These are phyloP conservation scores for Umbelopsis sp. DNA, from an alignment of 371 early-diverging fungal genomes.

Conservation along the genomic window DNA sequence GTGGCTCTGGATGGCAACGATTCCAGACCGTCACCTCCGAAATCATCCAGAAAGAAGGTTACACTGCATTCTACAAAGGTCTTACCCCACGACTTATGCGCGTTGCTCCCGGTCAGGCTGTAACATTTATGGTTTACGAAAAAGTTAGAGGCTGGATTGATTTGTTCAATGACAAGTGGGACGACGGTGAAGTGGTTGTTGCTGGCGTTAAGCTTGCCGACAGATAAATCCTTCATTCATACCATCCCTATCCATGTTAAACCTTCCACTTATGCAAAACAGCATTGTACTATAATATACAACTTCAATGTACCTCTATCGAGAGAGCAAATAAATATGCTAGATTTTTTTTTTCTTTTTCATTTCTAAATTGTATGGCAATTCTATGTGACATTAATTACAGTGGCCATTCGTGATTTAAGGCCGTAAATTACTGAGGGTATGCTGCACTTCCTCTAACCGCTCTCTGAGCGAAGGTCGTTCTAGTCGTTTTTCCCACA, in stretches of 20 bases:
- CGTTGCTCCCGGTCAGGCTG: slow-evolving; percentile 86
- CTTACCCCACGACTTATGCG: slow-evolving; percentile 92
- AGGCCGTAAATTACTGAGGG: not conserved
- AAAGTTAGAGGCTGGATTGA: slow-evolving; percentile 79
- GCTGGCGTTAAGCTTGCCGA: slow-evolving; percentile 12
- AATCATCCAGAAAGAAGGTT: slow-evolving; percentile 89
- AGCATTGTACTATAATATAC: slow-evolving; percentile 10
- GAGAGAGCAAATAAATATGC: not conserved
- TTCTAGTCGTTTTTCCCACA: slow-evolving; percentile 32
- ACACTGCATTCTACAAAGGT: slow-evolving; percentile 94
- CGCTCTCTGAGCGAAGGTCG: slow-evolving; percentile 33
- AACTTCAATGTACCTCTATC: not conserved
- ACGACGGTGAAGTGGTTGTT: slow-evolving; percentile 34
- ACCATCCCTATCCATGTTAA: not conserved
- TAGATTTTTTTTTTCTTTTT: not conserved
- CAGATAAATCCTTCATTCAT: not conserved
- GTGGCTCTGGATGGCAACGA: slow-evolving; percentile 81
- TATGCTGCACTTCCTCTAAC: slow-evolving; percentile 16
- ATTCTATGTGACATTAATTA: not conserved
- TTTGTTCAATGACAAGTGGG: slow-evolving; percentile 48
- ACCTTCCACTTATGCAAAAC: not conserved
- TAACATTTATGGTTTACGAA: slow-evolving; percentile 90
- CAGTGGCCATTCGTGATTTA: not conserved
- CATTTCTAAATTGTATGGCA: not conserved
- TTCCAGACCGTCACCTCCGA: slow-evolving; percentile 74